phyloP scores from a whole-genome alignment of 1,139 yeast species.

The Candida sanyaensis region DNA sequence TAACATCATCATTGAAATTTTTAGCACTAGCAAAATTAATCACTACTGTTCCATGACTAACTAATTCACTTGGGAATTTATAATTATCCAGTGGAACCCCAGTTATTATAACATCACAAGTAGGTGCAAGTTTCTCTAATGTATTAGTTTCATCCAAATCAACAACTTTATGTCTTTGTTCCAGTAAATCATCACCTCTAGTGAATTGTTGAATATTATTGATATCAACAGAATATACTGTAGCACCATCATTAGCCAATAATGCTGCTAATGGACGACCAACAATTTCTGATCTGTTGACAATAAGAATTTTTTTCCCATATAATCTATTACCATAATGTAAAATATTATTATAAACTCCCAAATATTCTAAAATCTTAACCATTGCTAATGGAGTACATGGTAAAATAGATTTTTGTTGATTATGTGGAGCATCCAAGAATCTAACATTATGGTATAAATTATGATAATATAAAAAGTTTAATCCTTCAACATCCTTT shows the following conservation, averaged over 20 bases:
- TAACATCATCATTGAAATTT: constrained; percentile 80
- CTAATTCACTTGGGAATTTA: constrained; percentile 80
- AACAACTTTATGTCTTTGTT: constrained; percentile 80
- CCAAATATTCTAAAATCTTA: constrained; percentile 86
- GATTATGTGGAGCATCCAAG: constrained; percentile 65
- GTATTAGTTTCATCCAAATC: constrained; percentile 53
- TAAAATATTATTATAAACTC: constrained; percentile 78
- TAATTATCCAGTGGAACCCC: constrained; percentile 87
- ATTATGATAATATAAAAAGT: constrained; percentile 88
- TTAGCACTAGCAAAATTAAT: constrained; percentile 88
- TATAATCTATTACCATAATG: constrained; percentile 90
- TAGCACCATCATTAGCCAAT: constrained; percentile 96
- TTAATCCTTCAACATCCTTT: constrained; percentile 95
- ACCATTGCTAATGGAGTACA: constrained; percentile 96
- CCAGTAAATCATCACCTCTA: constrained; percentile 86
- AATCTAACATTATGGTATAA: constrained; percentile 90
- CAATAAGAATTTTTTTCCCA: constrained; percentile 88
- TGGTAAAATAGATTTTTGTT: constrained; percentile 85
- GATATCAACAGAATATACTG: constrained; percentile 88
- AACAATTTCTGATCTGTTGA: constrained; percentile 93
- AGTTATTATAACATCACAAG: constrained; percentile 89
- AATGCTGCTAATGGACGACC: constrained; percentile 97
- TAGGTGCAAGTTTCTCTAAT: constrained; percentile 65
- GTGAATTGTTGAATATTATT: constrained; percentile 89
- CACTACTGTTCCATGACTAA: constrained; percentile 86